A percentile compares a stretch with the other conserved stretches of the same genome.
phyloP scores from a whole-genome alignment of 2,329 filamentous ascomycete genomes.

The Diaporthe capsici region DNA sequence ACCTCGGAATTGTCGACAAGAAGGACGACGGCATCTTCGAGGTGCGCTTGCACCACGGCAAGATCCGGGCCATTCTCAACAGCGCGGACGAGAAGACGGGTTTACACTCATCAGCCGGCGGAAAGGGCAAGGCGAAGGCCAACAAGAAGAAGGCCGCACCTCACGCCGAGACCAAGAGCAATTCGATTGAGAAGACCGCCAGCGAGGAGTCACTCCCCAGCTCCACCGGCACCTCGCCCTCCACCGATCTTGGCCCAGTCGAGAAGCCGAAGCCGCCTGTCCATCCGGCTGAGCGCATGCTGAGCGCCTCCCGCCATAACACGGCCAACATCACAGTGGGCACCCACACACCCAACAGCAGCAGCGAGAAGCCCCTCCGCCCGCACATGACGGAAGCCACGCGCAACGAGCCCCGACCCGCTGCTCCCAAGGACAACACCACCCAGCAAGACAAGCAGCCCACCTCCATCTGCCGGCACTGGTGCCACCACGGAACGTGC shows the following conservation, averaged over 20 bases:
- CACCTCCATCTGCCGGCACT: conserved; percentile 58
- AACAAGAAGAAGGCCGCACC: neutral
- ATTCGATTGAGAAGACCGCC: neutral
- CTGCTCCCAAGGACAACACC: conserved; percentile 10
- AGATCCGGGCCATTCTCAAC: conserved; percentile 22
- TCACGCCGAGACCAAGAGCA: neutral
- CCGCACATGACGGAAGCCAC: conserved; percentile 25
- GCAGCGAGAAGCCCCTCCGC: conserved; percentile 1
- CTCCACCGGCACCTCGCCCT: neutral
- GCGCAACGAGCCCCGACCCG: neutral
- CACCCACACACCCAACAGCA: neutral
- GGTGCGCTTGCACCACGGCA: conserved; percentile 45
- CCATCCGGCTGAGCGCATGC: neutral
- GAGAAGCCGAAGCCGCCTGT: neutral
- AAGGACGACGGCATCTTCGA: conserved; percentile 46
- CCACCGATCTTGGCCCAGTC: neutral
- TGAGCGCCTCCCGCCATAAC: conserved; percentile 32
- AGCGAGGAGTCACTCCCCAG: neutral
- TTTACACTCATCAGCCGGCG: neutral
- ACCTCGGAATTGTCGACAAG: conserved; percentile 52
- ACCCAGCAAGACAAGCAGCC: conserved; percentile 7
- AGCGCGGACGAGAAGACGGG: conserved; percentile 30
- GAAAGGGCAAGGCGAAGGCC: neutral
- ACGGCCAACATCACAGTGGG: neutral
- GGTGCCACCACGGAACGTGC: conserved; percentile 64